Conservation (phyloP, 129 eudicot genomes). For the Flaveria bidentis region DNA sequence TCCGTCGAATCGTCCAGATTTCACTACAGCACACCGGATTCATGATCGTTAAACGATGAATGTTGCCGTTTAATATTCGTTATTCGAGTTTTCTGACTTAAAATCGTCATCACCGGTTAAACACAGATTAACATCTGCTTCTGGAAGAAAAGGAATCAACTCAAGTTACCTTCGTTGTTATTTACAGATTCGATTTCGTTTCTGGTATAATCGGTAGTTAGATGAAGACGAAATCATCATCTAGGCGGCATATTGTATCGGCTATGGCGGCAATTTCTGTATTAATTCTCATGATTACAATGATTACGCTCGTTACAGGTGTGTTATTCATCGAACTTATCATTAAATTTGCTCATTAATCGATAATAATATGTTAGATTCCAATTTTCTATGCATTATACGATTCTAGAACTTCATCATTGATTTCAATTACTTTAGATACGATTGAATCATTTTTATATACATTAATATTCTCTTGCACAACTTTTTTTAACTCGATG, state of each 20-base stretch:
- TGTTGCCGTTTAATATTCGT: neutral
- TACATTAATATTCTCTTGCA: neutral
- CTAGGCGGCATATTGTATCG: slow-evolving; percentile 19
- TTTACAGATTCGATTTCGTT: neutral
- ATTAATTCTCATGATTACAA: slow-evolving; percentile 33
- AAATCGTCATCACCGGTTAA: neutral
- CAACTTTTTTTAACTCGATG: neutral
- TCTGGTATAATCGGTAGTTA: neutral
- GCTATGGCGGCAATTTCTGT: slow-evolving; percentile 34
- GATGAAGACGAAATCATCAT: slow-evolving; percentile 24
- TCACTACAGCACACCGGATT: neutral
- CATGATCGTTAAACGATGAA: slow-evolving; percentile 4
- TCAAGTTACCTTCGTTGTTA: neutral
- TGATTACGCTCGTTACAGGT: slow-evolving; percentile 46
- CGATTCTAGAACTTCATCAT: slow-evolving; percentile 9
- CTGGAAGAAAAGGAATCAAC: too few species aligned
- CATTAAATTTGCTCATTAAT: slow-evolving; percentile 2
- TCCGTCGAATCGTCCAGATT: slow-evolving; percentile 37
- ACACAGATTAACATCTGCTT: neutral
- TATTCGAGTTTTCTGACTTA: neutral
- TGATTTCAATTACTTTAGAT: neutral
- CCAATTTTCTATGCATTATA: neutral
- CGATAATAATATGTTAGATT: slow-evolving; percentile 13
- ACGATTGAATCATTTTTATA: neutral
- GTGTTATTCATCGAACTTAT: slow-evolving; percentile 33